Evolutionary conservation across 2,329 filamentous ascomycete species (phyloP), one percentile per base, ranked within the genome.

Genomic region (Sarocladium brachiariae): DNA sequence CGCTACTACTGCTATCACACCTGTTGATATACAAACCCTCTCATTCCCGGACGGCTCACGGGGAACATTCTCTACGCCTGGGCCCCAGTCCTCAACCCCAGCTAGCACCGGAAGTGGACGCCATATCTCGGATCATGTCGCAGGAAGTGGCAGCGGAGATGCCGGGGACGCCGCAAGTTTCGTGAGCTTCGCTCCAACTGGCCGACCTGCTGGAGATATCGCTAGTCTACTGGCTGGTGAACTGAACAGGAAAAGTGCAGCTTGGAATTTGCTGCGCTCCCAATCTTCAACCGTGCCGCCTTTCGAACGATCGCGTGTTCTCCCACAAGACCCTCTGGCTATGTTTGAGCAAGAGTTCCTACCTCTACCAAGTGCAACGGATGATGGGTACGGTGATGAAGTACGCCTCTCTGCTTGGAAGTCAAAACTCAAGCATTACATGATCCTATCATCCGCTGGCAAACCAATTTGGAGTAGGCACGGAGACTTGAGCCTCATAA

Each of bases 391-490:
- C 53, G 67, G 65, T 43, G 77, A 81, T 50, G 80, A 84, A 43
- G 69, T 75, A 43, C 71, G 89, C 23, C 73, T 96, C 35, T 70
- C 73, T 14, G 75, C 83, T 55, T 99, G 91, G 91, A 93, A 90
- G 64, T 81, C 86, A 33, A 97, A 97, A 70, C 76, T 91, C 55
- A 99, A 99, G 68, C 93, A 99, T 68, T 99, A 96, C 66, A 82
- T 99, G 69, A 95, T 99, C 60, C 74, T 99, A 1, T 97, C 93
- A 2, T 92, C 90, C 13, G 92, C 95, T 9, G 93, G 93, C 18
- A 99, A 99, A 65, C 95, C 93, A 10, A 95, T 99, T 46, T 99
- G 92, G 76, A 97, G 90, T 61, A 81, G 95, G 46, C 92, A 99
- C 64, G 93, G 95, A 35, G 89, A 96, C 58, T 78, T 95, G 57